A percentile compares a stretch with the other conserved stretches of the same genome.
These are phyloP conservation scores for Pseudomassariella vexata DNA, from an alignment of 2,329 filamentous ascomycete genomes.

Conservation along the genomic window DNA sequence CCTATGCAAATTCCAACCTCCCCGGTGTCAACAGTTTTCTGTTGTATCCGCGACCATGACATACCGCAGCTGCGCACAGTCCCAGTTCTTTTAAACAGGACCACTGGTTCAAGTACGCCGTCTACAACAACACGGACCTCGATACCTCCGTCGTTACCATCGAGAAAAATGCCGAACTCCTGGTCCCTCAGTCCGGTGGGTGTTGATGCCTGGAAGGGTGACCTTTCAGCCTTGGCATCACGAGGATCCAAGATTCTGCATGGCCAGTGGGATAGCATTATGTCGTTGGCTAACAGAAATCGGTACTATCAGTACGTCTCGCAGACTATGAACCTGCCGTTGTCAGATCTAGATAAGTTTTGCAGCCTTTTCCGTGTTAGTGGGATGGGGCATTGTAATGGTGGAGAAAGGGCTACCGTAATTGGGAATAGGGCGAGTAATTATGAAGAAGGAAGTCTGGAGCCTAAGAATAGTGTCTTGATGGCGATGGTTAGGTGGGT, in stretches of 20 bases:
- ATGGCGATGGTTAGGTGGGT: constrained; percentile 5
- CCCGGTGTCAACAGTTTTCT: no score
- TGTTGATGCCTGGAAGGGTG: constrained; percentile 7
- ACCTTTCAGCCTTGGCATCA: constrained; percentile 26
- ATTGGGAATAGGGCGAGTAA: constrained; percentile 1
- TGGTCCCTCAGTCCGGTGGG: constrained; percentile 1
- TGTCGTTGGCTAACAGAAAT: constrained; percentile 36
- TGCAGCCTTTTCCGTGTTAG: constrained; percentile 47
- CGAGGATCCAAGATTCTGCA: constrained; percentile 39
- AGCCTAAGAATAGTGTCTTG: constrained; percentile 2
- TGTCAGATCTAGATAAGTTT: constrained; percentile 31
- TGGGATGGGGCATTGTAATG: constrained; percentile 37
- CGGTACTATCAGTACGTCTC: constrained; percentile 42
- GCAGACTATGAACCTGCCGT: constrained; percentile 30
- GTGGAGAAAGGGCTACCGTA: constrained; percentile 1
- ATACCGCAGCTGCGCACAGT: no score
- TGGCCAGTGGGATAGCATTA: constrained; percentile 36
- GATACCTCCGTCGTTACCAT: constrained; percentile 2
- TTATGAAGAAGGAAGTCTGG: neutral
- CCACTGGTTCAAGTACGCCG: constrained; percentile 42
- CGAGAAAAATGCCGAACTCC: constrained; percentile 3
- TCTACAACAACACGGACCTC: constrained; percentile 37
- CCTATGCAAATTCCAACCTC: constrained; percentile 10
- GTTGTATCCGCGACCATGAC: no score
- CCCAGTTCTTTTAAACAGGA: constrained; percentile 33